Percentiles rank a stretch among this genome's conserved stretches.
Evolutionary conservation across 768 basidiomycete species (phyloP).

Genomic region (Auricularia heimuer): DNA sequence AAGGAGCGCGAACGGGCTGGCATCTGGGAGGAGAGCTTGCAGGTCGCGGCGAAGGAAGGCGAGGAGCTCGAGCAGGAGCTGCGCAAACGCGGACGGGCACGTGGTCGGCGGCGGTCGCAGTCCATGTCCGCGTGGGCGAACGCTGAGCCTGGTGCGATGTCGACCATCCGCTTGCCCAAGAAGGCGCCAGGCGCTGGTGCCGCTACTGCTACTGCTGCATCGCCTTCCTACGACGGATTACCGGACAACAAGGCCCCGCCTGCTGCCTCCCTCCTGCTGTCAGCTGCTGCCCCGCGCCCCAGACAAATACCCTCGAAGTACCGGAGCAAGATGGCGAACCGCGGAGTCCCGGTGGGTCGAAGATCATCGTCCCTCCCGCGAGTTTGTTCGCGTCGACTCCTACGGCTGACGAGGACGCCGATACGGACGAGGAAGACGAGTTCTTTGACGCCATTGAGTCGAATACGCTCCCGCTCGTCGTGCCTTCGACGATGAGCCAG

Average conservation of each 20-base stretch:
- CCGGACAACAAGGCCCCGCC: background rate
- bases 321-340: background rate
- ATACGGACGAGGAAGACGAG: conserved; percentile 84
- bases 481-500: conserved; percentile 49
- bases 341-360: background rate
- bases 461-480: conserved; percentile 61
- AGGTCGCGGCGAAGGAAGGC: conserved; percentile 77
- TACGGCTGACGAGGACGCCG: conserved; percentile 19
- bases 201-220: conserved; percentile 11
- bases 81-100: conserved; percentile 27
- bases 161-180: background rate
- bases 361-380: background rate
- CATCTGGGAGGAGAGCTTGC: conserved; percentile 87
- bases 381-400: background rate
- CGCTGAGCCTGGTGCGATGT: conserved; percentile 27
- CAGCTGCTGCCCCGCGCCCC: background rate
- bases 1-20: conserved; percentile 52
- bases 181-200: conserved; percentile 17
- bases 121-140: conserved; percentile 24
- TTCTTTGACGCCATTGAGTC: conserved; percentile 96
- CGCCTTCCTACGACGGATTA: background rate
- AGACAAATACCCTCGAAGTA: background rate
- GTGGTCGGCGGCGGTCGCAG: conserved; percentile 49
- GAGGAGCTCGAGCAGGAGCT: conserved; percentile 77
- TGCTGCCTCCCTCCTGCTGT: background rate